A percentile compares a stretch with the other conserved stretches of the same genome.
phyloP scores from a whole-genome alignment of 225 moss, liverwort and hornwort species.

The Takakia lepidozioides region DNA sequence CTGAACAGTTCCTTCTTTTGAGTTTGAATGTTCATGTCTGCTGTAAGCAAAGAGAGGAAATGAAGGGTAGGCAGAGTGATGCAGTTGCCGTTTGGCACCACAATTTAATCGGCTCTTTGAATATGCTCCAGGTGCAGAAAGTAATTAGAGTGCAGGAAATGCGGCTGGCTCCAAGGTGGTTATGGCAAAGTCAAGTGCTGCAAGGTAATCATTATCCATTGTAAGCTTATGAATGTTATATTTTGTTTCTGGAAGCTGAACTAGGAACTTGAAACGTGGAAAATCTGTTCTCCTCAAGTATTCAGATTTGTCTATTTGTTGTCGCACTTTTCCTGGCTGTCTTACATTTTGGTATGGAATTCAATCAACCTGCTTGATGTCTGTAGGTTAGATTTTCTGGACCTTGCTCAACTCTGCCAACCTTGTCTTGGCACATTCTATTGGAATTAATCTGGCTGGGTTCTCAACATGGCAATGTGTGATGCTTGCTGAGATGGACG shows the following conservation, averaged over 20 bases:
- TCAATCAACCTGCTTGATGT: neutral
- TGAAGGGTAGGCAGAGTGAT: no score
- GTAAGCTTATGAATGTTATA: no score
- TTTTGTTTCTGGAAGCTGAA: no score
- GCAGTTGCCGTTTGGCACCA: no score
- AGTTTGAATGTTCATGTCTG: no score
- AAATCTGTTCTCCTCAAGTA: neutral
- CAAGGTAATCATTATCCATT: no score
- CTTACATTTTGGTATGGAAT: neutral
- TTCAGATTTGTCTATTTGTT: neutral
- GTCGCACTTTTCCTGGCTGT: neutral
- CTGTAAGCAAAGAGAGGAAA: no score
- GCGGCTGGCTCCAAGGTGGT: constrained; percentile 82
- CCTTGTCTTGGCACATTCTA: constrained; percentile 41
- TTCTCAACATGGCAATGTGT: no score
- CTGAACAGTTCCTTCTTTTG: no score
- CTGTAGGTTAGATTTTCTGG: constrained; percentile 83
- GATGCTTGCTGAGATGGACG: neutral
- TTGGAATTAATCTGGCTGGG: no score
- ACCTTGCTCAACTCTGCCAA: constrained; percentile 66
- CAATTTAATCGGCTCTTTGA: no score
- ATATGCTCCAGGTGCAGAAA: constrained; percentile 64
- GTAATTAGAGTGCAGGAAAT: constrained; percentile 73
- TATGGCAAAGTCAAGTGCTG: constrained; percentile 65
- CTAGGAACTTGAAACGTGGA: no score